Base-by-base conservation (phyloP, 2,329 filamentous ascomycete genomes). In the Tolypocladium ovalisporum region DNA sequence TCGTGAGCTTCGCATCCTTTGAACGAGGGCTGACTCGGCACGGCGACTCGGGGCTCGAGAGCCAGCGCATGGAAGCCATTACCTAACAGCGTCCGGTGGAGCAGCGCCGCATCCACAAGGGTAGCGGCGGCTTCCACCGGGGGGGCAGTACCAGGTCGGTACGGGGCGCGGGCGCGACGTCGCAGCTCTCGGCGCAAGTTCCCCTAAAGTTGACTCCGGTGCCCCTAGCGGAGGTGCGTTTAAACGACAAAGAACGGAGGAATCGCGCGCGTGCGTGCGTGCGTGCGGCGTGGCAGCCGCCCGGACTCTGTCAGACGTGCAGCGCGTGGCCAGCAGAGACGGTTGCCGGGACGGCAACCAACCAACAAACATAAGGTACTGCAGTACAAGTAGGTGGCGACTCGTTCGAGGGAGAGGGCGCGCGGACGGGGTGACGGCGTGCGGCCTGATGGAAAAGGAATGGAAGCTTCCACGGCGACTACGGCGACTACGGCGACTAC, bases 181-280 rank as follows among this genome's bases (percentile, higher is more conserved):
- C 12, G 19, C 27, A 19, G n/a, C 32, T 51, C 27, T 47, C 54
- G 54, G 58, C 47, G 54, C 54, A 47, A 52, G 52, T 60, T 39
- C 56, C 58, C 53, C 56, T 58, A 58, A 58, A 54, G 58, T 60
- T 58, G 58, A 56, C 47, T 58, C 58, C 58, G 58, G 40, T 3
- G 10, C n/a, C n/a, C 40, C 54, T 29, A 32, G 39, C 53, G 53
- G 53, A 44, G 53, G 24, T 39, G 39, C 47, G 19, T 22, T 40
- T 39, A n/a, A 54, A 42, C 19, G 53, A 40, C 24, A 40, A 40
- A 35, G 52, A n/a, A 40, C 13, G 47, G 47, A 51, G 47, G 47
- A 9, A 27, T 49, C 4, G 40, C 40, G 15, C n/a, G 40, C 15
- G n/a, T n/a, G 40, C n/a, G n/a, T n/a, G n/a, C n/a, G n/a, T n/a